A percentile compares a stretch with the other conserved stretches of the same genome.
Conservation (phyloP, 148 eudicot species). For the Agrostemma githago region DNA sequence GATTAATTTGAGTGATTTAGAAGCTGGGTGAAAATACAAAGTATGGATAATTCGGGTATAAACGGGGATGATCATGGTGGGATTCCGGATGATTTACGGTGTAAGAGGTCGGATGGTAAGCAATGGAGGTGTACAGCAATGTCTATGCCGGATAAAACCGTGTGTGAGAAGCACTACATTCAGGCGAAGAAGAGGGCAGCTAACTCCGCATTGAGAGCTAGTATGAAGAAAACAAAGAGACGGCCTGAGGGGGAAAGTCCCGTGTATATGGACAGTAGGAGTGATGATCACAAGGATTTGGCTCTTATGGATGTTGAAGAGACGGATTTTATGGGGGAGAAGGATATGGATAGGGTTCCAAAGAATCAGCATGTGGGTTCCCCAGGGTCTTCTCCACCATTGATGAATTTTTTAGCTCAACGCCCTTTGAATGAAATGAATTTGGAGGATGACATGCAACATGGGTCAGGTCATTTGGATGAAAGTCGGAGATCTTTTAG, state of each 20-base stretch:
- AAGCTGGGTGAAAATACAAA: not conserved
- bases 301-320: slow-evolving; percentile 32
- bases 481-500: slow-evolving; percentile 47
- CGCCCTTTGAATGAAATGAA: slow-evolving; percentile 33
- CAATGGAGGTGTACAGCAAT: slow-evolving; percentile 98
- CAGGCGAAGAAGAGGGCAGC: slow-evolving; percentile 99
- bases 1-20: not conserved
- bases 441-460: slow-evolving; percentile 46
- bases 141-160: slow-evolving; percentile 99
- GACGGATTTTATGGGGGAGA: slow-evolving; percentile 45
- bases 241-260: slow-evolving; percentile 55
- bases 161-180: slow-evolving; percentile 92
- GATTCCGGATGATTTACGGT: slow-evolving; percentile 86
- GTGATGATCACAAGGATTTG: slow-evolving; percentile 65
- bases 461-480: slow-evolving; percentile 45
- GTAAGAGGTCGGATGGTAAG: slow-evolving; percentile 96
- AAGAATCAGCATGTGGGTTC: slow-evolving; percentile 41
- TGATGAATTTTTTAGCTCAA: slow-evolving; percentile 26
- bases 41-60: slow-evolving; percentile 46
- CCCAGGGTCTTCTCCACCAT: slow-evolving; percentile 51
- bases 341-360: slow-evolving; percentile 37
- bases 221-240: slow-evolving; percentile 68
- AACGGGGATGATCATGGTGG: slow-evolving; percentile 63
- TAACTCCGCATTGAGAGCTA: slow-evolving; percentile 85
- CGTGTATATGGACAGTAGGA: slow-evolving; percentile 63